These are phyloP conservation scores for Sarcodon aspratus DNA, from an alignment of 768 basidiomycete species.

Conservation along the genomic window DNA sequence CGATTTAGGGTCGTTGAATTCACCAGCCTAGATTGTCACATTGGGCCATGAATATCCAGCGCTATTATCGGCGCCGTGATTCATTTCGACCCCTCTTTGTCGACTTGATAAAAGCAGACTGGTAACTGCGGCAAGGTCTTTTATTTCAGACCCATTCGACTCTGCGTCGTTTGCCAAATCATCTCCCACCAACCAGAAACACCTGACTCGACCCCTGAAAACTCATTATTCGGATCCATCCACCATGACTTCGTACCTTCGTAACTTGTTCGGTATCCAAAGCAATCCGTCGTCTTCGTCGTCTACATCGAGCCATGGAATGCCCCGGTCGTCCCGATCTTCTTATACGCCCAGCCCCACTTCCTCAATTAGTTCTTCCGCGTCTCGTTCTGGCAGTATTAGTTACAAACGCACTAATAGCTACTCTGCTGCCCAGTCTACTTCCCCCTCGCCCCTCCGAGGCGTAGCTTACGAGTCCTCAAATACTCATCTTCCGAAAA, in stretches of 20 bases:
- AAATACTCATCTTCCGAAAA: constrained; percentile 19
- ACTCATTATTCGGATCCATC: background rate
- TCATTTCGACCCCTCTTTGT: background rate
- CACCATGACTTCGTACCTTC: constrained; percentile 39
- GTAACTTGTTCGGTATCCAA: constrained; percentile 32
- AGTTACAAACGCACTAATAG: constrained; percentile 26
- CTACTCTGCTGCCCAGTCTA: constrained; percentile 24
- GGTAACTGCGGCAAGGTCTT: background rate
- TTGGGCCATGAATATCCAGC: background rate
- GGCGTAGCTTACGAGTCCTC: background rate
- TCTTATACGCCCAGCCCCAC: constrained; percentile 4
- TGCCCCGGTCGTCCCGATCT: constrained; percentile 1
- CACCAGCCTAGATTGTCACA: constrained; percentile 6
- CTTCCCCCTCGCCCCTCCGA: constrained; percentile 24
- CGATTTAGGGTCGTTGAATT: constrained; percentile 6
- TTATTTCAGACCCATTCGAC: too few species aligned
- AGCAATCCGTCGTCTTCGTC: constrained; percentile 12
- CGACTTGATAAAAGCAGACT: background rate
- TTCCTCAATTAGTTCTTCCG: constrained; percentile 9
- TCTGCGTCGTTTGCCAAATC: background rate
- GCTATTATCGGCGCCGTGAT: background rate
- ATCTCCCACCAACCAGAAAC: constrained; percentile 5
- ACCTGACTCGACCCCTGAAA: background rate
- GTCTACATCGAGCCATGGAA: constrained; percentile 4
- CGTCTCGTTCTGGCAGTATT: constrained; percentile 9